These are phyloP conservation scores for Raddia distichophylla DNA, from an alignment of 176 grass and related monocot species.

Conservation along the genomic window DNA sequence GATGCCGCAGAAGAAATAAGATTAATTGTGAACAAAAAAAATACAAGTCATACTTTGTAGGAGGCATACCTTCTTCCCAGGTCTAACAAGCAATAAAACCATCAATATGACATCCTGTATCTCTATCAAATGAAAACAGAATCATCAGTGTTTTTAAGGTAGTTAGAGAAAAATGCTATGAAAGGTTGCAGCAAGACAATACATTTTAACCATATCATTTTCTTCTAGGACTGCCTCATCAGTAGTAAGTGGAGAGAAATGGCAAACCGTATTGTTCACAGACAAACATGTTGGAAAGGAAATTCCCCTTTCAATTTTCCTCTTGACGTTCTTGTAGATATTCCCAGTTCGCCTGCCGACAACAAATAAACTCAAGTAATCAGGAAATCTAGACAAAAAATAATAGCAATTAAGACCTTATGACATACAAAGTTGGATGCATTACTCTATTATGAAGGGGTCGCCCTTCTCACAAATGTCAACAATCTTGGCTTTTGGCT, in stretches of 20 bases:
- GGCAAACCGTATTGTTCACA: too few species aligned
- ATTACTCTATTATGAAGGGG: slow-evolving; percentile 87
- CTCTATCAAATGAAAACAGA: too few species aligned
- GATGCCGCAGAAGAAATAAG: background rate
- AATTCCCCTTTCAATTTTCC: slow-evolving; percentile 94
- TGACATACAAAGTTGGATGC: background rate
- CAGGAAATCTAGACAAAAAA: slow-evolving; percentile 31
- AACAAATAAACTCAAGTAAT: slow-evolving; percentile 22
- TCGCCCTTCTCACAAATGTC: slow-evolving; percentile 96
- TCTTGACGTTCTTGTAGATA: slow-evolving; percentile 94
- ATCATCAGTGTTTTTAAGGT: too few species aligned
- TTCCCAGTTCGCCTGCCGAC: slow-evolving; percentile 76
- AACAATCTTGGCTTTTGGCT: slow-evolving; percentile 91
- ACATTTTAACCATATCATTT: too few species aligned
- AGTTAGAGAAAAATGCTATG: too few species aligned
- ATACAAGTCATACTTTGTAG: too few species aligned
- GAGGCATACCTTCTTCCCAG: too few species aligned
- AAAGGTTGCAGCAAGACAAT: slow-evolving; percentile 15
- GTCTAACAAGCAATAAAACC: too few species aligned
- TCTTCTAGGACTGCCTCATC: too few species aligned
- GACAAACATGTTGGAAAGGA: slow-evolving; percentile 96
- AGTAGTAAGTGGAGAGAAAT: too few species aligned
- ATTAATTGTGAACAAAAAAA: background rate
- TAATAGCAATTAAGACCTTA: background rate
- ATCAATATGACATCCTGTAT: too few species aligned